These are phyloP conservation scores for Pseudisothecium myosuroides DNA, from an alignment of 225 moss, liverwort and hornwort genomes.

Conservation along the genomic window DNA sequence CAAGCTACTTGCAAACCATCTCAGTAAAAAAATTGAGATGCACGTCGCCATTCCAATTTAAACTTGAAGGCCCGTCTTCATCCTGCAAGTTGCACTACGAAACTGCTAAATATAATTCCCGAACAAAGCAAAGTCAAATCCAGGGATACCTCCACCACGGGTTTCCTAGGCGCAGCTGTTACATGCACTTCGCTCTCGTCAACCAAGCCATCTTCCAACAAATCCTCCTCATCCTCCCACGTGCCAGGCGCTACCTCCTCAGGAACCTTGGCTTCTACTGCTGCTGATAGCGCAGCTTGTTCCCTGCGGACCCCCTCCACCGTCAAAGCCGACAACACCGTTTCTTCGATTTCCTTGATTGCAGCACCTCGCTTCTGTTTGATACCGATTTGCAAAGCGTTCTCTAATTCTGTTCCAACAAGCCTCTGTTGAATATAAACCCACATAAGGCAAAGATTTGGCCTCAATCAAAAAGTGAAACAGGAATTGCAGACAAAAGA, in stretches of 20 bases:
- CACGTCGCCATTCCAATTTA: background rate
- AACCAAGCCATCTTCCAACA: constrained; percentile 76
- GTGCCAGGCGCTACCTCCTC: constrained; percentile 49
- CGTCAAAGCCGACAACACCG: constrained; percentile 56
- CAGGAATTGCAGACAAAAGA: background rate
- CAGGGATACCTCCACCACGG: constrained; percentile 43
- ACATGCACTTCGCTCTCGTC: constrained; percentile 94
- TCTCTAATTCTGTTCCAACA: constrained; percentile 71
- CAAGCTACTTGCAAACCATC: background rate
- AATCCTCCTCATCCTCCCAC: constrained; percentile 71
- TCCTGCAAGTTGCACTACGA: background rate
- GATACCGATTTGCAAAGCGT: constrained; percentile 71
- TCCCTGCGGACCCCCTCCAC: constrained; percentile 54
- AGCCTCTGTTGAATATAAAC: constrained; percentile 38
- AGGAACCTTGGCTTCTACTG: constrained; percentile 27
- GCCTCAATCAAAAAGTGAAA: background rate
- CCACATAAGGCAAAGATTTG: background rate
- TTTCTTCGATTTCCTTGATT: constrained; percentile 59
- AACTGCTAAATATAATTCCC: background rate
- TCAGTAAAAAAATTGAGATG: background rate
- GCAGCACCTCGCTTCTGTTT: constrained; percentile 77
- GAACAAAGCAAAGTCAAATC: background rate
- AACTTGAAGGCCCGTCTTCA: background rate
- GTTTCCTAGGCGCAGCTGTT: constrained; percentile 39
- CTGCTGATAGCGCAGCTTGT: constrained; percentile 26